Conservation (phyloP, 2,329 filamentous ascomycete species). For the Pezicula radicicola region DNA sequence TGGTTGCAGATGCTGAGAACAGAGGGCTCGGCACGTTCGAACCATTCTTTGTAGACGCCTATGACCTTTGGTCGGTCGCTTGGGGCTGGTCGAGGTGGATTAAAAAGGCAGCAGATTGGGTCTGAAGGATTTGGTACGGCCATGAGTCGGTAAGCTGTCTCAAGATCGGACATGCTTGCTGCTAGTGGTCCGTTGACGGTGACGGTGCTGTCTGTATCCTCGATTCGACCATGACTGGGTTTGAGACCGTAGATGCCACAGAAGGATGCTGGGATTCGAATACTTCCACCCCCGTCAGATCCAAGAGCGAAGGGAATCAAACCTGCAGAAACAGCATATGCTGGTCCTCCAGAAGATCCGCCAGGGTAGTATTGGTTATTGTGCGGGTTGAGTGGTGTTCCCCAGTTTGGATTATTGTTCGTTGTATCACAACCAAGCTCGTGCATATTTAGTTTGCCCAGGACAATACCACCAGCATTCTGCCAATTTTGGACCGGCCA, state of each 20-base stretch:
- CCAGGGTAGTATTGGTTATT: conserved; percentile 73
- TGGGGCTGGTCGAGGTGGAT: conserved; percentile 47
- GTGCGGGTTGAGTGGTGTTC: conserved; percentile 75
- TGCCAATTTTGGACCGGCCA: conserved; percentile 71
- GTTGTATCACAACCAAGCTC: conserved; percentile 76
- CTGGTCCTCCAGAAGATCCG: conserved; percentile 90
- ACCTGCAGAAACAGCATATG: conserved; percentile 71
- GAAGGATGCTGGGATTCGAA: conserved; percentile 35
- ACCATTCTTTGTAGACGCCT: conserved; percentile 68
- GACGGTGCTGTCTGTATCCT: conserved; percentile 49
- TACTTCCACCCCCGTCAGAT: conserved; percentile 78
- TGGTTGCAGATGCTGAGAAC: conserved; percentile 61
- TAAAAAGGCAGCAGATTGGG: conserved; percentile 60
- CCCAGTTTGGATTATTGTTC: conserved; percentile 84
- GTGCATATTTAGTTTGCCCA: conserved; percentile 85
- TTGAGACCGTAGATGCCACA: conserved; percentile 71
- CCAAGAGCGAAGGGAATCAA: conserved; percentile 69
- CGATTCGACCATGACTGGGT: conserved; percentile 68
- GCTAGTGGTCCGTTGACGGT: conserved; percentile 74
- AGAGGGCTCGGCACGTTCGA: conserved; percentile 61
- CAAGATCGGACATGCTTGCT: conserved; percentile 72
- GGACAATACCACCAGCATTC: conserved; percentile 67
- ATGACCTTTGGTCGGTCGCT: conserved; percentile 51
- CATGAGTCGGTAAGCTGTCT: conserved; percentile 79
- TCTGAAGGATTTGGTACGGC: conserved; percentile 65